Evolutionary conservation across 2,329 filamentous ascomycete species (phyloP).

Genomic region (Gaeumannomyces tritici): DNA sequence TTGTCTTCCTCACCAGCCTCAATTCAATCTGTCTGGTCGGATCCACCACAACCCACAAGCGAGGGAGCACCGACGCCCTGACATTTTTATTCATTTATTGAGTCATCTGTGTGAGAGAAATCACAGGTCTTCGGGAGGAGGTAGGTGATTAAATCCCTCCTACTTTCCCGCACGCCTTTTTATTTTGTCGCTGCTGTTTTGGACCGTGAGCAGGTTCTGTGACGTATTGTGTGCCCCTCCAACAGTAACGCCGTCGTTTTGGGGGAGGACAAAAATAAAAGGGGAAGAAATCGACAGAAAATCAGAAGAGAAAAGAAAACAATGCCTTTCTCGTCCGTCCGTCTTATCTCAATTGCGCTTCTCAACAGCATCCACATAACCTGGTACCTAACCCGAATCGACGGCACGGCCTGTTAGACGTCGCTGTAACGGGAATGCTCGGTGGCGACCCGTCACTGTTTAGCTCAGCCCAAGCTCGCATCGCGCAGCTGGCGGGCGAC

Average conservation of each 20-base stretch:
- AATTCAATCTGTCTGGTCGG: neutral
- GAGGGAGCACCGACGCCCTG: neutral
- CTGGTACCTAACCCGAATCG: neutral
- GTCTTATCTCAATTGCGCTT: neutral
- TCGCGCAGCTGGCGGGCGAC: neutral
- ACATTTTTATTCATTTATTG: neutral
- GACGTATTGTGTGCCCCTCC: neutral
- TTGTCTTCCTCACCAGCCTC: neutral
- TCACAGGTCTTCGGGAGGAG: neutral
- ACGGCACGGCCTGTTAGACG: neutral
- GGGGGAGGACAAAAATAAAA: neutral
- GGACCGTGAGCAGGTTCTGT: neutral
- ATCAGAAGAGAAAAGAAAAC: neutral
- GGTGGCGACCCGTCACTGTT: neutral
- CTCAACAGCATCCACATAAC: neutral
- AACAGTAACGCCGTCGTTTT: neutral
- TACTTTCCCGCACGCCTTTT: neutral
- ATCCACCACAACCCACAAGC: neutral
- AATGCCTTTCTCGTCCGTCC: neutral
- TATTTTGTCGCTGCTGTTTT: neutral
- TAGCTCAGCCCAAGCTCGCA: neutral
- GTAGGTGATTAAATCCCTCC: neutral
- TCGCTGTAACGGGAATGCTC: neutral
- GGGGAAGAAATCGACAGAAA: neutral
- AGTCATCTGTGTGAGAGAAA: neutral